These are phyloP conservation scores for Euryodendron excelsum DNA, from an alignment of 148 eudicot species.

Conservation along the genomic window DNA sequence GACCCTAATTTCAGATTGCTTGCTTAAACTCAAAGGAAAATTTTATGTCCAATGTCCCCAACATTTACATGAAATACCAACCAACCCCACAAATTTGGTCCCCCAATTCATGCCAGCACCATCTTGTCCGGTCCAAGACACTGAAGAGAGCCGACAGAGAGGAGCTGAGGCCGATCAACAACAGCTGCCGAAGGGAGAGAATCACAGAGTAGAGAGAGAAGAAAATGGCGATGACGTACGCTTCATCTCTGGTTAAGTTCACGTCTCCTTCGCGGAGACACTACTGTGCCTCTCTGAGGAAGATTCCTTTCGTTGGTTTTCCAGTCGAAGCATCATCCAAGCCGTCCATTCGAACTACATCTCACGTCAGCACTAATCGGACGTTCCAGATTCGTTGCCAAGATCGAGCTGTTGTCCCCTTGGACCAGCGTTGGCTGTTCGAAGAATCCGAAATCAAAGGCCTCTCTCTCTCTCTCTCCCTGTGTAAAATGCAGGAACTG, in stretches of 20 bases:
- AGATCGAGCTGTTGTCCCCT: conserved; percentile 41
- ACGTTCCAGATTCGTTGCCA: conserved; percentile 41
- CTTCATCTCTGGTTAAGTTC: conserved; percentile 38
- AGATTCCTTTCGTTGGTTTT: conserved; percentile 41
- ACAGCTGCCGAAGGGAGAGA: no score
- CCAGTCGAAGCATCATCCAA: conserved; percentile 32
- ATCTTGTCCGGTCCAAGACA: conserved; percentile 20
- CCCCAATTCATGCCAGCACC: no score
- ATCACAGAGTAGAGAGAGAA: conserved; percentile 9
- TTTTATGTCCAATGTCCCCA: not conserved
- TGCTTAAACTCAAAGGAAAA: not conserved
- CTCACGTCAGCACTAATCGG: conserved; percentile 7
- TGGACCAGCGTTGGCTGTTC: conserved; percentile 91
- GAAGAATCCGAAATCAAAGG: conserved; percentile 50
- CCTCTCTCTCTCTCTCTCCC: conserved; percentile 8
- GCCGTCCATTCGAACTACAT: conserved; percentile 6
- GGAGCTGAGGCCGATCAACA: no score
- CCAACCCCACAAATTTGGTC: not conserved
- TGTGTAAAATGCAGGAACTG: no score
- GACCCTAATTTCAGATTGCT: no score
- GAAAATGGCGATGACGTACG: conserved; percentile 51
- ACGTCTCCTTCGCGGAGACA: conserved; percentile 38
- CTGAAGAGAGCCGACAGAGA: not conserved
- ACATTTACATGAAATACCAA: not conserved
- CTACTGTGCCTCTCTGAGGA: conserved; percentile 22